Conservation (phyloP, 192 early-diverging fungal genomes). For the Dissophora ornata region DNA sequence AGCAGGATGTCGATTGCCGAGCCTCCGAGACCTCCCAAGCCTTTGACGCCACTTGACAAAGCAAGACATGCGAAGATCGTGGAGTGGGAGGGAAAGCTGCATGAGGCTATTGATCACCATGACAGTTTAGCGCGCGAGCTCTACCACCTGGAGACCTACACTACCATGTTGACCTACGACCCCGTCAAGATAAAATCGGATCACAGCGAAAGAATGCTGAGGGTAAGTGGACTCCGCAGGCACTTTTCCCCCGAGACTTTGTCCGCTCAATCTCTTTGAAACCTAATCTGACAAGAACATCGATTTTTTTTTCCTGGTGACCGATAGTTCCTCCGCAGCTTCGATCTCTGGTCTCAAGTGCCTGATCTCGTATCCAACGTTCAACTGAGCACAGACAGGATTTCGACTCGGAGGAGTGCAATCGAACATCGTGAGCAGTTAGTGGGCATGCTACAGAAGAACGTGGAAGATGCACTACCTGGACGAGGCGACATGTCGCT, state of each 20-base stretch:
- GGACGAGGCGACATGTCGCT: slow-evolving; percentile 8
- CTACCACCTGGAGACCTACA: slow-evolving; percentile 67
- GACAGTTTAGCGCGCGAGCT: slow-evolving; percentile 67
- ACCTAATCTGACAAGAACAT: too few species aligned
- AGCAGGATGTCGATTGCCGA: neutral
- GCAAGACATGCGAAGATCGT: slow-evolving; percentile 40
- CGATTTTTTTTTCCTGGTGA: neutral
- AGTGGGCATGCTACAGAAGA: slow-evolving; percentile 59
- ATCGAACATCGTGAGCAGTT: slow-evolving; percentile 57
- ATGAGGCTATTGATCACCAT: slow-evolving; percentile 61
- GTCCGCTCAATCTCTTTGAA: too few species aligned
- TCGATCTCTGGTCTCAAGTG: slow-evolving; percentile 62
- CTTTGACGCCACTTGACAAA: slow-evolving; percentile 60
- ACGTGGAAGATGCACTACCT: slow-evolving; percentile 45
- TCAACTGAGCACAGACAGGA: slow-evolving; percentile 49
- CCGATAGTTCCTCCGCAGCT: slow-evolving; percentile 39
- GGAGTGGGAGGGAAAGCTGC: slow-evolving; percentile 58
- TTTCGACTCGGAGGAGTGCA: slow-evolving; percentile 57
- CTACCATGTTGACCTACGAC: slow-evolving; percentile 63
- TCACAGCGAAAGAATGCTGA: slow-evolving; percentile 65
- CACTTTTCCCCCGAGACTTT: too few species aligned
- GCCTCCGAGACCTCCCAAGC: slow-evolving; percentile 15
- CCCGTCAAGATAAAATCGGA: slow-evolving; percentile 60
- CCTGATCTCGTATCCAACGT: slow-evolving; percentile 59
- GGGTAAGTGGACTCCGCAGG: slow-evolving; percentile 61